These are phyloP conservation scores for Firmiana major DNA, from an alignment of 345 rosid species.

Conservation along the genomic window DNA sequence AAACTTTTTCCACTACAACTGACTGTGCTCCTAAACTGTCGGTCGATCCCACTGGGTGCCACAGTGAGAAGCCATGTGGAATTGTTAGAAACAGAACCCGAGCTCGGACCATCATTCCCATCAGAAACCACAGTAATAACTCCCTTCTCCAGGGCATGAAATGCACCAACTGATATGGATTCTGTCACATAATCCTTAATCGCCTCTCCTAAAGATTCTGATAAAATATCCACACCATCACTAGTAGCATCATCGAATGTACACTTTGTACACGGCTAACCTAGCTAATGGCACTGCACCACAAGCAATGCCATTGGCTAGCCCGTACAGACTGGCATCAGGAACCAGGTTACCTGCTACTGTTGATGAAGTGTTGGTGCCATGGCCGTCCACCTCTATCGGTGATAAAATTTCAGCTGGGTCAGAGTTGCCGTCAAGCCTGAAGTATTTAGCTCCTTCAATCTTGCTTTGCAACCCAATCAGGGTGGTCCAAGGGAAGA, in stretches of 20 bases:
- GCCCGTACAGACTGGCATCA: conserved; percentile 59
- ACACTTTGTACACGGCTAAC: conserved; percentile 77
- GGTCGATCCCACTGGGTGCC: conserved; percentile 83
- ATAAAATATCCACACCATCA: conserved; percentile 78
- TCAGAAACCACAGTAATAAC: conserved; percentile 72
- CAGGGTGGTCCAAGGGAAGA: background rate
- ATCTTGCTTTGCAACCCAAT: conserved; percentile 50
- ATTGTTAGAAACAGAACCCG: conserved; percentile 49
- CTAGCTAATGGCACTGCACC: conserved; percentile 41
- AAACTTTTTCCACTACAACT: conserved; percentile 51
- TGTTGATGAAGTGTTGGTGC: conserved; percentile 89
- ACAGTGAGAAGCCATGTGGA: conserved; percentile 91
- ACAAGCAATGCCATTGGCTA: conserved; percentile 67
- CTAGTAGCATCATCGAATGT: conserved; percentile 74
- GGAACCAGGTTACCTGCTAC: conserved; percentile 51
- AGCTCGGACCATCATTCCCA: conserved; percentile 71
- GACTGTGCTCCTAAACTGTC: conserved; percentile 64
- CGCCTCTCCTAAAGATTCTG: conserved; percentile 66
- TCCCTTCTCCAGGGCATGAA: conserved; percentile 80
- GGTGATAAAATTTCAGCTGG: conserved; percentile 66
- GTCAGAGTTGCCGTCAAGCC: conserved; percentile 45
- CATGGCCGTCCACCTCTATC: conserved; percentile 70
- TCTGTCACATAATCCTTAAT: conserved; percentile 36
- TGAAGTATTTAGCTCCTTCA: conserved; percentile 82
- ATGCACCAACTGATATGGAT: conserved; percentile 64